Conservation (phyloP, 495 filamentous ascomycete species). For the Aspergillus coremiiformis region DNA sequence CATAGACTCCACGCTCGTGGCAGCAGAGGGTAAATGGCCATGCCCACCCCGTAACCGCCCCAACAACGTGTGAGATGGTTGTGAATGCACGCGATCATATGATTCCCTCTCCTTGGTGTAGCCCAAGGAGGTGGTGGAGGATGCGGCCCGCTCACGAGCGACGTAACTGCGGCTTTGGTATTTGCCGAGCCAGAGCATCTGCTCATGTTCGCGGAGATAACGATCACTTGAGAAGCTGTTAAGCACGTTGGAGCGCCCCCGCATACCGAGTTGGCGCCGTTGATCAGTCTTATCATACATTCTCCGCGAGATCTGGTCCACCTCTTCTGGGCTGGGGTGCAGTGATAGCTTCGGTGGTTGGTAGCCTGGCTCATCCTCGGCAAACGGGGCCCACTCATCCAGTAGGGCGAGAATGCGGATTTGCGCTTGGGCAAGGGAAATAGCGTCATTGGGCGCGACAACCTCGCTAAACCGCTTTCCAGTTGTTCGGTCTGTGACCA, state of each 20-base stretch:
- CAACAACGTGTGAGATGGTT: neutral
- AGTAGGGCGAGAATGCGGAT: constrained; percentile 54
- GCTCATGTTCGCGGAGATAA: constrained; percentile 63
- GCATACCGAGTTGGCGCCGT: constrained; percentile 53
- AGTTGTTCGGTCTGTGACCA: constrained; percentile 52
- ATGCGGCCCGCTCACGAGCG: constrained; percentile 3
- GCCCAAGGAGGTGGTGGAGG: neutral
- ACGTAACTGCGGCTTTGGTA: constrained; percentile 17
- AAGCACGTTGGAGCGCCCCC: constrained; percentile 50
- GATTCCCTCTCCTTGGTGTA: constrained; percentile 5
- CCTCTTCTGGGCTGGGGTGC: constrained; percentile 44
- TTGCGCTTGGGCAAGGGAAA: constrained; percentile 50
- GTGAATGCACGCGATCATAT: neutral
- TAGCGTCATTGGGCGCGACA: constrained; percentile 56
- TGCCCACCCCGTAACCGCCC: neutral
- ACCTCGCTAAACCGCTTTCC: constrained; percentile 53
- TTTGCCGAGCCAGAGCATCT: constrained; percentile 62
- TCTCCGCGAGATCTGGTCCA: constrained; percentile 44
- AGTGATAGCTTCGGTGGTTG: constrained; percentile 41
- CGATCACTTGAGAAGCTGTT: constrained; percentile 54
- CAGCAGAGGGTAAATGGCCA: neutral
- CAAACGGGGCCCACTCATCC: constrained; percentile 51
- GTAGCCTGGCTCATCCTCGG: constrained; percentile 48
- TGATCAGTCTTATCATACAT: constrained; percentile 59
- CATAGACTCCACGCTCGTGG: neutral